Evolutionary conservation across 108 stramenopile genomes (phyloP), one percentile per base, ranked within the genome.

Genomic region (Cyclostephanos tholiformis): DNA sequence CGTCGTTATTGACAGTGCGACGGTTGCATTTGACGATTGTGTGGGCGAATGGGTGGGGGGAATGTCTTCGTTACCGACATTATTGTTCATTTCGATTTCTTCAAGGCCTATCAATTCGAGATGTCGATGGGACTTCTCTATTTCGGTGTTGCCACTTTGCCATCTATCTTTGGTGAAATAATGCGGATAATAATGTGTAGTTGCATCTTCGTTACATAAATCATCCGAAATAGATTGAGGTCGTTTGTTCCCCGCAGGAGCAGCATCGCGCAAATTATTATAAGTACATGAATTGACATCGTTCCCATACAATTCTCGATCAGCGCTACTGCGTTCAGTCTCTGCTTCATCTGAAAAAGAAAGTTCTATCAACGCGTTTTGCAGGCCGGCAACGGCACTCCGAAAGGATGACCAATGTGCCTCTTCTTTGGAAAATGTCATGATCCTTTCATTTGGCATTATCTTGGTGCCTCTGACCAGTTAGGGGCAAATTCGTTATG

Each of bases 351-450:
- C 32, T 22, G 67, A 29, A n/a, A 10, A 14, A 27, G 53, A 41
- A 0, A 56, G 14, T 46, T 60, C 32, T 23, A 14, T 43, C 53
- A 70, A 36, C 27, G 26, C 16, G 26, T 41, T 13, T 39, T 59
- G 67, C 1, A 67, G 36, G n/a, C 67, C 26, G 39, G 55, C 67
- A 19, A 67, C 52, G 50, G 67, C 67, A 67, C 52, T 67, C 3
- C 51, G 75, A 63, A 76, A 76, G 29, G 75, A 76, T 49, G 58
- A 32, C 75, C 75, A 76, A 69, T 76, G 75, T 12, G 38, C 75
- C 43, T 76, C 75, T 30, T 68, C 67, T 16, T 60, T 63, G 35
- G 61, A 19, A 38, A 62, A 22, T 41, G 38, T 62, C 8, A 38
- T 4, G 38, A 38, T 4, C n/a, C 22, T 29, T 30, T 58, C 57